A percentile compares a stretch with the other conserved stretches of the same genome.
Conservation (phyloP, 2,329 filamentous ascomycete species). For the Phoma sp. region DNA sequence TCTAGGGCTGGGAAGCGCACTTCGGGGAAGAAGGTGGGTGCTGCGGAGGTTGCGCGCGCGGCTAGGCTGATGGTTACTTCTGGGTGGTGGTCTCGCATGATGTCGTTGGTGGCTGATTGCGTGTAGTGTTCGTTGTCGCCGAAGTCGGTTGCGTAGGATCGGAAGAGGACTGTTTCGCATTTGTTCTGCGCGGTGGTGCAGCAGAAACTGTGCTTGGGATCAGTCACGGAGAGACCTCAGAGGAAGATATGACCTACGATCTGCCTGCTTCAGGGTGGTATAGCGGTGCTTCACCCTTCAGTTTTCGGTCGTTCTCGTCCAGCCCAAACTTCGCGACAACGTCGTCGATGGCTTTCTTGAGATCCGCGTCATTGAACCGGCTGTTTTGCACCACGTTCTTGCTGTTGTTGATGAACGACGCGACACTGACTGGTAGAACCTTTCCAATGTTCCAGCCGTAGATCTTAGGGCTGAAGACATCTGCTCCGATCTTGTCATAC, state of each 20-base stretch:
- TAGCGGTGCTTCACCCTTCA: slow-evolving; percentile 4
- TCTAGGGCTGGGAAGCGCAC: neutral
- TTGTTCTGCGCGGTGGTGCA: slow-evolving; percentile 5
- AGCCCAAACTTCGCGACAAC: neutral
- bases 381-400: slow-evolving; percentile 7
- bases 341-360: slow-evolving; percentile 4
- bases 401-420: slow-evolving; percentile 8
- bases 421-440: neutral
- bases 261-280: neutral
- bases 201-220: neutral
- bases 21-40: slow-evolving; percentile 7
- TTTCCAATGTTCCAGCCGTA: slow-evolving; percentile 8
- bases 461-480: slow-evolving; percentile 5
- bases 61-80: slow-evolving; percentile 4
- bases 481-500: slow-evolving; percentile 5
- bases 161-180: neutral
- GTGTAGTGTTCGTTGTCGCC: slow-evolving; percentile 1
- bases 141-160: neutral
- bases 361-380: neutral
- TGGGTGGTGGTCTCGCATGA: neutral
- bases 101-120: neutral
- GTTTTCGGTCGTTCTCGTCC: neutral
- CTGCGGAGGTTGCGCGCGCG: slow-evolving; percentile 2
- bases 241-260: neutral
- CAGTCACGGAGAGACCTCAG: too few species aligned